Evolutionary conservation across 2,329 filamentous ascomycete species (phyloP).

Genomic region (Curvularia verruculosa): DNA sequence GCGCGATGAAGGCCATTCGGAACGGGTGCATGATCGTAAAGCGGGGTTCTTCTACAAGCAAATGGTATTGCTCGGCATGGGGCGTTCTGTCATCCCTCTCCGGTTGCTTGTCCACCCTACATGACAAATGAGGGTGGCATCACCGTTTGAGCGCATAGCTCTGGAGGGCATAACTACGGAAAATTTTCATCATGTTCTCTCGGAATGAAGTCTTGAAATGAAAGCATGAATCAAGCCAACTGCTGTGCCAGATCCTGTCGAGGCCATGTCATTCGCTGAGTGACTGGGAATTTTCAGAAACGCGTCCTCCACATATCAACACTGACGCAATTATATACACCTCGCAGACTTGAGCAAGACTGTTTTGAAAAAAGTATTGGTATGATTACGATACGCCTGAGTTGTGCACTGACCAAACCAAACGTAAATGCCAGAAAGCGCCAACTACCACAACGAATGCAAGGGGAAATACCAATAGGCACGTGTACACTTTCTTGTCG

Average conservation of each 20-base stretch:
- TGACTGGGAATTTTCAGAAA: conserved; percentile 1
- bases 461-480: no score
- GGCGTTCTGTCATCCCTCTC: conserved; percentile 47
- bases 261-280: not conserved
- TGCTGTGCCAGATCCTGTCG: conserved; percentile 7
- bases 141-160: conserved; percentile 38
- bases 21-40: conserved; percentile 39
- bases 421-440: not conserved
- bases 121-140: conserved; percentile 40
- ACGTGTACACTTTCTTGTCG: not conserved
- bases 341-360: not conserved
- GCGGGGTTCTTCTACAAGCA: conserved; percentile 42
- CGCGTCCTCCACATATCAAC: not conserved
- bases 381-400: not conserved
- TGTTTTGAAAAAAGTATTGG: not conserved
- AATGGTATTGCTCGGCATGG: conserved; percentile 48
- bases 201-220: conserved; percentile 39
- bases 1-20: conserved; percentile 35
- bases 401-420: not conserved
- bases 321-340: not conserved
- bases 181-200: conserved; percentile 49
- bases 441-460: not conserved
- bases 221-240: conserved; percentile 34
- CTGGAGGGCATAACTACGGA: conserved; percentile 48
- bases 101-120: conserved; percentile 40